A percentile compares a stretch with the other conserved stretches of the same genome.
Conservation (phyloP, 2,329 filamentous ascomycete species). For the Nemania diffusa region DNA sequence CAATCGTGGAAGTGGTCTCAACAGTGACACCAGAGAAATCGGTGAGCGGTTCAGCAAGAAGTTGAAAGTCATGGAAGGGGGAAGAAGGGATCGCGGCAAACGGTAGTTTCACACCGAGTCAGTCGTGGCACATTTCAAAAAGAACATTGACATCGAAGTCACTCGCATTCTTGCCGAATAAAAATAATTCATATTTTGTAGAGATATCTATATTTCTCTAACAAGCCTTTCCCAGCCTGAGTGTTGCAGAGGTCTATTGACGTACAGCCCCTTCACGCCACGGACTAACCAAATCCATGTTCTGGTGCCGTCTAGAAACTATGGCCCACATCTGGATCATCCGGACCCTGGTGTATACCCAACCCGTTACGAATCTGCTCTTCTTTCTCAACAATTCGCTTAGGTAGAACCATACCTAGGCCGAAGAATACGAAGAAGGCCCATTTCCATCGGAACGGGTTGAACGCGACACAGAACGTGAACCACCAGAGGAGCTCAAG, state of each 20-base stretch:
- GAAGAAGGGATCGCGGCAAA: constrained; percentile 53
- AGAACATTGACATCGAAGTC: background rate
- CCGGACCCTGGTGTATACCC: constrained; percentile 51
- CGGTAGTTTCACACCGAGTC: constrained; percentile 34
- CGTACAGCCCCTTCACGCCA: background rate
- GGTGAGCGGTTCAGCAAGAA: constrained; percentile 81
- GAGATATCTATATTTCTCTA: too few species aligned
- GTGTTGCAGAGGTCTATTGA: too few species aligned
- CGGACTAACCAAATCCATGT: background rate
- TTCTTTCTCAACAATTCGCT: constrained; percentile 73
- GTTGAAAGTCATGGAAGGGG: constrained; percentile 62
- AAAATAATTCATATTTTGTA: background rate
- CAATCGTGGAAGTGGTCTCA: constrained; percentile 68
- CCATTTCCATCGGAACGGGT: constrained; percentile 94
- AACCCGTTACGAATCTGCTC: constrained; percentile 66
- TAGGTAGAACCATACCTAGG: constrained; percentile 72
- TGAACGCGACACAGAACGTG: constrained; percentile 78
- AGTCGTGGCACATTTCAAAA: background rate
- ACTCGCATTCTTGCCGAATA: background rate
- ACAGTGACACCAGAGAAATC: constrained; percentile 62
- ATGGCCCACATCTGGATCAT: constrained; percentile 47
- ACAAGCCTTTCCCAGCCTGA: too few species aligned
- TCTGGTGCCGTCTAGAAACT: constrained; percentile 46
- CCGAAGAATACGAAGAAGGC: constrained; percentile 84
- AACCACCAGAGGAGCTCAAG: constrained; percentile 89